Conservation (phyloP, 2,329 filamentous ascomycete species). For the Penicillium aurantiogriseum region DNA sequence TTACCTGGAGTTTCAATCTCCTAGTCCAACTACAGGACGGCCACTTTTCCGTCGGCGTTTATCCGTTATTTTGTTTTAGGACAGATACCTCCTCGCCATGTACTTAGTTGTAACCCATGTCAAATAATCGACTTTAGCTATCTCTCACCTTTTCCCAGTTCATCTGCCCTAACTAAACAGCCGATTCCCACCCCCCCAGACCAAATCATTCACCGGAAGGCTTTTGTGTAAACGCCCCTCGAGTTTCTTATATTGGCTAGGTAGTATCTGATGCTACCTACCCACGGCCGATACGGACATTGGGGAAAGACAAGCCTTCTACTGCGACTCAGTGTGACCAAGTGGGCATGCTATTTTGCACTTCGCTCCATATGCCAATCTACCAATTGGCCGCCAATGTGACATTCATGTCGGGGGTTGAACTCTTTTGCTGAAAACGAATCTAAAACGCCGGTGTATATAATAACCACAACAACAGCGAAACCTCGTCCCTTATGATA, state of each 20-base stretch:
- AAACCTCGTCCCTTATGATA: not conserved
- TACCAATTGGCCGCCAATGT: constrained; percentile 3
- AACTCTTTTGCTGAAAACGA: not conserved
- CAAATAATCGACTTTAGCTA: constrained; percentile 19
- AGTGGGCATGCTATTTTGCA: not conserved
- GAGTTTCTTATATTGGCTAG: not conserved
- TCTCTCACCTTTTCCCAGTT: not conserved
- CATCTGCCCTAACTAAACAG: not conserved
- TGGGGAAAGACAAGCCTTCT: not conserved
- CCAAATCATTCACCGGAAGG: not conserved
- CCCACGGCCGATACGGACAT: not conserved
- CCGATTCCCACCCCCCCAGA: not conserved
- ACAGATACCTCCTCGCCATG: constrained; percentile 38
- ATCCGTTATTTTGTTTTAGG: constrained; percentile 12
- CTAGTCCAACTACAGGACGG: constrained; percentile 1
- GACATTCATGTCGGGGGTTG: not conserved
- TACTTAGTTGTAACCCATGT: constrained; percentile 30
- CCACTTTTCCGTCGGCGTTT: constrained; percentile 16
- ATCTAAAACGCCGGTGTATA: not conserved
- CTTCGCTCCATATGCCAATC: not conserved
- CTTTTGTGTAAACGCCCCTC: not conserved
- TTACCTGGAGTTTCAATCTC: constrained; percentile 8
- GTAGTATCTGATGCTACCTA: not conserved
- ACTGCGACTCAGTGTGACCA: constrained; percentile 19
- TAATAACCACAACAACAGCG: not conserved